Evolutionary conservation across 495 filamentous ascomycete genomes (phyloP).

Genomic region (Penicillium antarcticum): DNA sequence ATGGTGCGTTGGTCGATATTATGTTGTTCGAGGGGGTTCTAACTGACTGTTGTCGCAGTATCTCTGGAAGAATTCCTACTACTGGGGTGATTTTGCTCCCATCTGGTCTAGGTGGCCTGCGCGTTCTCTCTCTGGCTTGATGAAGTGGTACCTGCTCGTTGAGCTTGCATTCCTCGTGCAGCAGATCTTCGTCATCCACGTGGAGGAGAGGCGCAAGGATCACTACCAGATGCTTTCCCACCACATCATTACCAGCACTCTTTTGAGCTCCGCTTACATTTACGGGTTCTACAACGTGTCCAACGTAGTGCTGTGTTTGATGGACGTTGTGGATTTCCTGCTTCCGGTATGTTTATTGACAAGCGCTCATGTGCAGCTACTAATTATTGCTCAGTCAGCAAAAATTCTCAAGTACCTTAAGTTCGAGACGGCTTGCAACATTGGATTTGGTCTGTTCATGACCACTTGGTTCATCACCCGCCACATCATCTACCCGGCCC

Average conservation of each 20-base stretch:
- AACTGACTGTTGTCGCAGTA: conserved; percentile 53
- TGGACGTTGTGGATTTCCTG: conserved; percentile 90
- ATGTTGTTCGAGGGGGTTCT: neutral
- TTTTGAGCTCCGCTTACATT: conserved; percentile 77
- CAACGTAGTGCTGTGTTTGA: conserved; percentile 82
- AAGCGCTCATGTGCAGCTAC: conserved; percentile 1
- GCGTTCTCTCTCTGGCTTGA: conserved; percentile 63
- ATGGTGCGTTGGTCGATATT: conserved; percentile 58
- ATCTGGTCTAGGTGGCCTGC: conserved; percentile 84
- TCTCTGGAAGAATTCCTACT: conserved; percentile 70
- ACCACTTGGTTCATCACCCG: conserved; percentile 78
- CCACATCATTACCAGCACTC: conserved; percentile 80
- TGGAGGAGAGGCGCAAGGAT: conserved; percentile 91
- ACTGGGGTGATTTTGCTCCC: conserved; percentile 71
- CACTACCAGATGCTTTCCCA: conserved; percentile 94
- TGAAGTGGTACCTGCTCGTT: conserved; percentile 89
- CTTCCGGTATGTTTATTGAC: conserved; percentile 46
- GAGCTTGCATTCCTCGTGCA: conserved; percentile 94
- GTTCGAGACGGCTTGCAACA: conserved; percentile 71
- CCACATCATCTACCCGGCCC: conserved; percentile 72
- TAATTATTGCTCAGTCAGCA: conserved; percentile 57
- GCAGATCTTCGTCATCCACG: conserved; percentile 89
- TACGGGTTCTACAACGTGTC: conserved; percentile 83
- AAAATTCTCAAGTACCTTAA: conserved; percentile 92
- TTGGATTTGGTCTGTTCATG: conserved; percentile 84